These are phyloP conservation scores for Saturnispora mendoncae DNA, from an alignment of 805 yeast species.

Conservation along the genomic window DNA sequence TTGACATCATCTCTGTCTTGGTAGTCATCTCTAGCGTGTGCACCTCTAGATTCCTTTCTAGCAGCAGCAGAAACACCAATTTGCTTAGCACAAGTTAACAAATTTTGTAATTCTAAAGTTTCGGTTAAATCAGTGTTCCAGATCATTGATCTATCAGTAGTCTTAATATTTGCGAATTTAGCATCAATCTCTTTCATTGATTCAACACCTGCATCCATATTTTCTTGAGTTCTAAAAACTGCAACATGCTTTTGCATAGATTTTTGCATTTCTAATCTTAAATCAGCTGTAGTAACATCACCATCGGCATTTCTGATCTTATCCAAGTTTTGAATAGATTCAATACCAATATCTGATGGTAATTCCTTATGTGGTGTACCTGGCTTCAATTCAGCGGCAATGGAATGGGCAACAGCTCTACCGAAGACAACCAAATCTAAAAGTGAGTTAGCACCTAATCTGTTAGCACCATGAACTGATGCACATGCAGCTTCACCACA, in stretches of 20 bases:
- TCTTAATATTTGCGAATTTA: conserved; percentile 65
- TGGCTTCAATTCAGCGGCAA: conserved; percentile 77
- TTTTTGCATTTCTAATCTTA: conserved; percentile 88
- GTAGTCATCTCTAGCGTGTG: conserved; percentile 97
- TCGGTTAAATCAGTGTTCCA: conserved; percentile 98
- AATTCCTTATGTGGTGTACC: conserved; percentile 78
- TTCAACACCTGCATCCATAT: conserved; percentile 84
- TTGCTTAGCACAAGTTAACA: conserved; percentile 94
- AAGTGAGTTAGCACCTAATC: conserved; percentile 96
- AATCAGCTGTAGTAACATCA: conserved; percentile 71
- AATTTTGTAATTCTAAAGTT: conserved; percentile 91
- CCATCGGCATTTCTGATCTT: conserved; percentile 80
- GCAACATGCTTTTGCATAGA: conserved; percentile 96
- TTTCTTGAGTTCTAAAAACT: conserved; percentile 89
- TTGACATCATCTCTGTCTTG: conserved; percentile 91
- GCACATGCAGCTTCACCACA: conserved; percentile 99
- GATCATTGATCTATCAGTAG: conserved; percentile 94
- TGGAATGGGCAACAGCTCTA: conserved; percentile 94
- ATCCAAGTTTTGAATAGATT: conserved; percentile 86
- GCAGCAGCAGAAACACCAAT: conserved; percentile 91
- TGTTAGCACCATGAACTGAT: conserved; percentile 98
- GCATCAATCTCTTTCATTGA: conserved; percentile 69
- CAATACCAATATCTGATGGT: conserved; percentile 81
- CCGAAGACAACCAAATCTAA: conserved; percentile 96
- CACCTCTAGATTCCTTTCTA: conserved; percentile 97